Base-by-base conservation (phyloP, 1,284 basidiomycete genomes). In the Puccinia triticina region DNA sequence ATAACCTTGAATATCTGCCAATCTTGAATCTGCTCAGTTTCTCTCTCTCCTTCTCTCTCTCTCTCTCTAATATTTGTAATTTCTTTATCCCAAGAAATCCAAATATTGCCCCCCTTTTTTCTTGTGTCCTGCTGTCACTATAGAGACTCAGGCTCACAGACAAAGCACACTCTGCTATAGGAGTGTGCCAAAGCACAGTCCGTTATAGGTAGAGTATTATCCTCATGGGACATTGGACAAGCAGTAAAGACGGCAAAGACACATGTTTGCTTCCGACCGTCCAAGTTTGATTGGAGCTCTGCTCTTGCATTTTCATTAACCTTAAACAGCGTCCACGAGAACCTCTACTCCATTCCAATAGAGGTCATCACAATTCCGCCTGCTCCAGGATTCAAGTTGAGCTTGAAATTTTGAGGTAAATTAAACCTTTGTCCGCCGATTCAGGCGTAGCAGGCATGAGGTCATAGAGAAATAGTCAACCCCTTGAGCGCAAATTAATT, bases 151-250 rank as follows among this genome's bases (percentile, higher is more conserved):
- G n/a, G n/a, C n/a, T n/a, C n/a, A n/a, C n/a, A n/a, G n/a, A n/a
- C n/a, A n/a, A n/a, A n/a, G n/a, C n/a, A n/a, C n/a, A n/a, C n/a
- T n/a, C n/a, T n/a, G n/a, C 8, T 23, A 66, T 34, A 61, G 59
- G 64, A 66, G 64, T 37, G 11, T 16, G 11, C 8, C 21, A 21
- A 43, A 43, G 64, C 64, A 61, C 32, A 40, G 37, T 43, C 7
- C 40, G 4, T 40, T 32, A 66, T 10, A 66, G 37, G 29, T 40
- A 66, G 23, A 12, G 37, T 40, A 66, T 66, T 32, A 43, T 43
- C 37, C 64, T 66, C 64, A 66, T 37, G 64, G 43, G 64, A 66
- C 37, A 66, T 18, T 37, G 32, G 64, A 43, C 34, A 66, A 66
- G 40, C 40, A 43, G 32, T 64, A 37, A 40, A 21, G 37, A 43